These are phyloP conservation scores for Citropsis articulata DNA, from an alignment of 345 rosid genomes.

Conservation along the genomic window DNA sequence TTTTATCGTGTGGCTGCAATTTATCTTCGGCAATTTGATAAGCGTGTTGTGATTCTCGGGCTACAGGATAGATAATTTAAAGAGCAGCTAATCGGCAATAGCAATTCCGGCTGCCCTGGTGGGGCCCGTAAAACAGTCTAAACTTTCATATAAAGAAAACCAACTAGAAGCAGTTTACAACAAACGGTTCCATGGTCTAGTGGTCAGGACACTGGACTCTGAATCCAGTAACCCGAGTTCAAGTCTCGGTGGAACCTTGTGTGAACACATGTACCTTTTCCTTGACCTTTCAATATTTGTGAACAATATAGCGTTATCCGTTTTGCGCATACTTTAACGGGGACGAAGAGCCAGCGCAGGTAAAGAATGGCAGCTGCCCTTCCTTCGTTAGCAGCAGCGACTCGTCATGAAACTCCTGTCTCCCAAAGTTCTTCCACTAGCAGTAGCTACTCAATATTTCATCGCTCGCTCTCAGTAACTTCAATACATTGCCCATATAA, in stretches of 20 bases:
- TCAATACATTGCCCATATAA: constrained; percentile 22
- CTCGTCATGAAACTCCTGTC: constrained; percentile 20
- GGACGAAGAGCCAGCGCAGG: neutral
- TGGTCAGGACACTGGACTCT: constrained; percentile 98
- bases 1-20: neutral
- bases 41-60: neutral
- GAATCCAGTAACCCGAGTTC: constrained; percentile 99
- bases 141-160: too few species aligned
- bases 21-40: neutral
- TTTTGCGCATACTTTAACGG: neutral
- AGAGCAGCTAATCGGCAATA: too few species aligned
- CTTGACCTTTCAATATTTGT: neutral
- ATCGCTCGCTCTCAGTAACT: constrained; percentile 20
- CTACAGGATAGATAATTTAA: too few species aligned
- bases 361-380: constrained; percentile 42
- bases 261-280: too few species aligned
- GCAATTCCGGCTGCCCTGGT: rapidly evolving
- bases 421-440: constrained; percentile 19
- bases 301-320: neutral
- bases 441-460: constrained; percentile 7
- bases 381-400: constrained; percentile 32
- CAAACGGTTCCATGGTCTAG: constrained; percentile 73
- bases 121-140: too few species aligned
- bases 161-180: neutral
- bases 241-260: constrained; percentile 90